Conservation (phyloP, 129 eudicot genomes). For the Arctium lappa region DNA sequence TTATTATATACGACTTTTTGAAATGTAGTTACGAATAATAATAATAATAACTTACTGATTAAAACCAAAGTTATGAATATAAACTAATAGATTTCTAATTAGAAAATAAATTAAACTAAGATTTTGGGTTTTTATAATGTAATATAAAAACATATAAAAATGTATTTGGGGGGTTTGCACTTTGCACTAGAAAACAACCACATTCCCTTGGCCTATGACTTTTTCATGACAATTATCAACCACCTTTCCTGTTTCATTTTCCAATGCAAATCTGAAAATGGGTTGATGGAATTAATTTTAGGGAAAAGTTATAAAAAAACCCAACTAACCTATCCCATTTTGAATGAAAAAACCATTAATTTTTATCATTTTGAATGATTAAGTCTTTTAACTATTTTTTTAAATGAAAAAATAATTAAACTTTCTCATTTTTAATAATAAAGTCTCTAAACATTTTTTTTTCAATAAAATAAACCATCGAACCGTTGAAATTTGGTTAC, state of each 20-base stretch:
- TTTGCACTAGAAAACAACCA: slow-evolving; percentile 25
- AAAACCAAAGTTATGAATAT: background rate
- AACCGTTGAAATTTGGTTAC: no score
- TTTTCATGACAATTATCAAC: slow-evolving; percentile 26
- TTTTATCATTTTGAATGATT: no score
- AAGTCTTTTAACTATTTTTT: no score
- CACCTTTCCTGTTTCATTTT: slow-evolving; percentile 18
- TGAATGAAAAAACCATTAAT: no score
- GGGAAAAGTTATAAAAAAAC: no score
- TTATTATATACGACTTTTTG: background rate
- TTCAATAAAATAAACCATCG: no score
- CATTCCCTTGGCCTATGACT: slow-evolving; percentile 26
- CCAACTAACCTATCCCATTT: no score
- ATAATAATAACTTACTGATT: background rate
- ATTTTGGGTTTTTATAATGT: no score
- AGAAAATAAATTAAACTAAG: background rate
- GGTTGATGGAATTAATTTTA: background rate
- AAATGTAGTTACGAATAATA: background rate
- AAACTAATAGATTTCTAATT: background rate
- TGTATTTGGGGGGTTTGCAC: background rate
- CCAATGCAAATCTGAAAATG: slow-evolving; percentile 12
- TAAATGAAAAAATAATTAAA: no score
- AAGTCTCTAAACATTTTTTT: no score
- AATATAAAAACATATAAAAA: background rate
- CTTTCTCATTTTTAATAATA: no score